Evolutionary conservation across 257 asterid species (phyloP).

Genomic region (Osmanthus fragrans): DNA sequence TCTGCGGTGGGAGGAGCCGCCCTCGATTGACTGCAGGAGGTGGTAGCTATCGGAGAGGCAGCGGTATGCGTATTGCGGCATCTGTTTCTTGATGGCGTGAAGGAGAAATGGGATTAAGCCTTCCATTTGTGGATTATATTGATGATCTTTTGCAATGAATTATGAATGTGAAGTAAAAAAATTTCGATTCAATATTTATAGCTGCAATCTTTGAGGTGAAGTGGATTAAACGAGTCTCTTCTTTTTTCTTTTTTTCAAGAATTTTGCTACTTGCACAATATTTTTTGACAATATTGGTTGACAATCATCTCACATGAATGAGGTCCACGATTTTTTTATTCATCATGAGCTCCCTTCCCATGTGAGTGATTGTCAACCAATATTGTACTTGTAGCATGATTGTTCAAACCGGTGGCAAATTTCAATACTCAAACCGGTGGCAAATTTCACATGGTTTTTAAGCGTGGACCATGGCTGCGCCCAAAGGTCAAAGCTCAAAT

Average conservation of each 20-base stretch:
- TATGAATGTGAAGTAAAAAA: not conserved
- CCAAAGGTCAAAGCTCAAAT: conserved; percentile 2
- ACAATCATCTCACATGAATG: too few species aligned
- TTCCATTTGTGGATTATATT: conserved; percentile 41
- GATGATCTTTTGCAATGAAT: not conserved
- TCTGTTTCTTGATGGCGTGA: conserved; percentile 57
- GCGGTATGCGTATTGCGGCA: conserved; percentile 40
- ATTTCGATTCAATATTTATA: not conserved
- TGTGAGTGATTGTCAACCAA: too few species aligned
- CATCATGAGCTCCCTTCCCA: too few species aligned
- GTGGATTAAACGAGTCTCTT: not conserved
- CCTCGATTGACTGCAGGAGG: conserved; percentile 38
- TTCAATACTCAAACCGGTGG: not conserved
- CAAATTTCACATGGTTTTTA: not conserved
- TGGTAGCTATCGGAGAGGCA: conserved; percentile 59
- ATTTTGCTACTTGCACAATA: too few species aligned
- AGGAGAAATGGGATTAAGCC: conserved; percentile 67
- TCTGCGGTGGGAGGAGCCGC: conserved; percentile 51
- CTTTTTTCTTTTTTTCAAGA: not conserved
- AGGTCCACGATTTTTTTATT: too few species aligned
- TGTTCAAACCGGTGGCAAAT: too few species aligned
- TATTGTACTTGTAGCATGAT: too few species aligned
- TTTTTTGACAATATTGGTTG: too few species aligned
- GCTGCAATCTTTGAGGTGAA: not conserved
- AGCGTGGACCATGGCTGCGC: not conserved